Percentiles rank a stretch among this genome's conserved stretches.
Conservation (phyloP, 1,284 basidiomycete species). For the Amylostereum chailletii region DNA sequence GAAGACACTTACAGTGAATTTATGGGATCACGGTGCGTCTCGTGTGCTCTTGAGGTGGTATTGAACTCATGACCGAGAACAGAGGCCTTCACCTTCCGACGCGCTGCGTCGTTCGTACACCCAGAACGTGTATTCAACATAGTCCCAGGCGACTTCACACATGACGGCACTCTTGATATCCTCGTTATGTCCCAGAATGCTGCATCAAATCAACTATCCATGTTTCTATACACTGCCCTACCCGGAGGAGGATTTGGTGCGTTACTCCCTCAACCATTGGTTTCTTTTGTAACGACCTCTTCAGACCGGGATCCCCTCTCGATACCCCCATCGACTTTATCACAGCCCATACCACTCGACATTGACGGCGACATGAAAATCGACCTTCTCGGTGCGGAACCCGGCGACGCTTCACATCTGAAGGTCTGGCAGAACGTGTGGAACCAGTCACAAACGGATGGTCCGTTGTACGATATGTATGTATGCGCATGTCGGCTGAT, state of each 20-base stretch:
- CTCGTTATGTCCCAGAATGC: slow-evolving; percentile 72
- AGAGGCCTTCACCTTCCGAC: slow-evolving; percentile 58
- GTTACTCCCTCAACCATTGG: slow-evolving; percentile 16
- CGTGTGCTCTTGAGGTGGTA: not conserved
- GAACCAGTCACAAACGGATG: slow-evolving; percentile 45
- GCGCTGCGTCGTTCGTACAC: slow-evolving; percentile 50
- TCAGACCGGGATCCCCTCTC: slow-evolving; percentile 32
- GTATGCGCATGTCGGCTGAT: slow-evolving; percentile 14
- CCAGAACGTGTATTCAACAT: slow-evolving; percentile 60
- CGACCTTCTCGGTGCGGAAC: slow-evolving; percentile 74
- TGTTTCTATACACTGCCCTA: slow-evolving; percentile 62
- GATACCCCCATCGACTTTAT: slow-evolving; percentile 54
- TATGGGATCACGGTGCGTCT: slow-evolving; percentile 77
- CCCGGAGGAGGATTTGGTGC: slow-evolving; percentile 62
- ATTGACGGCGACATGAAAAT: slow-evolving; percentile 83
- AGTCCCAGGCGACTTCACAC: slow-evolving; percentile 88
- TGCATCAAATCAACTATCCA: slow-evolving; percentile 42
- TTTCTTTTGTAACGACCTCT: not conserved
- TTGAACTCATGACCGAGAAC: not conserved
- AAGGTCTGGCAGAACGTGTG: slow-evolving; percentile 74
- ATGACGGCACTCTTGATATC: slow-evolving; percentile 85
- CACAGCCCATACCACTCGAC: slow-evolving; percentile 86
- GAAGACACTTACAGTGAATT: slow-evolving; percentile 63
- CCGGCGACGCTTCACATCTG: slow-evolving; percentile 33
- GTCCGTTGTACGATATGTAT: slow-evolving; percentile 55